Evolutionary conservation across 1,139 yeast genomes (phyloP).

Genomic region (Tardiomyces digboiensis): DNA sequence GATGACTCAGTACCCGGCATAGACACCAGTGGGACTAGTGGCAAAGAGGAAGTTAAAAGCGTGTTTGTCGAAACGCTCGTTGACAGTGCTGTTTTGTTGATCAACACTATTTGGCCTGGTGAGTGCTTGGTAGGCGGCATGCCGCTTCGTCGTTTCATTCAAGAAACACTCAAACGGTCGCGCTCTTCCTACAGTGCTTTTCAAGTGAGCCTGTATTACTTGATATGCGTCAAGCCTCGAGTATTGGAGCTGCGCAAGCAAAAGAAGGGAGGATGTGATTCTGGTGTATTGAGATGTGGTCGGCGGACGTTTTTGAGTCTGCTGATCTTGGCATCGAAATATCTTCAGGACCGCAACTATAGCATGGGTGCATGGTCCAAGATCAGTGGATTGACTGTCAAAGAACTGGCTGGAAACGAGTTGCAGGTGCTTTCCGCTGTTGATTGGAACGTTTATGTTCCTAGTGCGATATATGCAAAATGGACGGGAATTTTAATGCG

Average conservation of each 20-base stretch:
- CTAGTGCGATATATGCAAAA: conserved; percentile 18
- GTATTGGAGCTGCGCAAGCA: conserved; percentile 6
- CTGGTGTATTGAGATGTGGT: conserved; percentile 34
- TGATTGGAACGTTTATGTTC: conserved; percentile 47
- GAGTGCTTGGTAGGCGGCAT: conserved; percentile 9
- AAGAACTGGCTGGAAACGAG: conserved; percentile 46
- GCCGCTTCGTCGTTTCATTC: conserved; percentile 38
- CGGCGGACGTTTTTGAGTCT: conserved; percentile 59
- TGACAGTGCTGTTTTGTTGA: conserved; percentile 27
- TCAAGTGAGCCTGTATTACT: conserved; percentile 57
- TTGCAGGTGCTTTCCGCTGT: conserved; percentile 42
- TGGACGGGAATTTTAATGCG: not conserved
- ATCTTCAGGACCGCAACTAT: conserved; percentile 63
- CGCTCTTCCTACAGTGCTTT: conserved; percentile 56
- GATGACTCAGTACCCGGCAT: not conserved
- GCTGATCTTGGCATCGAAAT: conserved; percentile 61
- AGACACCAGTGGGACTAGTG: not conserved
- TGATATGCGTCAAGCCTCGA: conserved; percentile 37
- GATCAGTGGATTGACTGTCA: conserved; percentile 52
- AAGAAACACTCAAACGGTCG: conserved; percentile 60
- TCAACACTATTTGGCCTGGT: conserved; percentile 28
- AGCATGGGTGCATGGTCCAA: conserved; percentile 67
- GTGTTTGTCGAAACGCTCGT: conserved; percentile 24
- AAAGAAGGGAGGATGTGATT: conserved; percentile 1
- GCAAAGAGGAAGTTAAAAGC: not conserved